Percentiles rank a stretch among this genome's conserved stretches.
Evolutionary conservation across 2,329 filamentous ascomycete genomes (phyloP).

Genomic region (Sporothrix variecibatus): DNA sequence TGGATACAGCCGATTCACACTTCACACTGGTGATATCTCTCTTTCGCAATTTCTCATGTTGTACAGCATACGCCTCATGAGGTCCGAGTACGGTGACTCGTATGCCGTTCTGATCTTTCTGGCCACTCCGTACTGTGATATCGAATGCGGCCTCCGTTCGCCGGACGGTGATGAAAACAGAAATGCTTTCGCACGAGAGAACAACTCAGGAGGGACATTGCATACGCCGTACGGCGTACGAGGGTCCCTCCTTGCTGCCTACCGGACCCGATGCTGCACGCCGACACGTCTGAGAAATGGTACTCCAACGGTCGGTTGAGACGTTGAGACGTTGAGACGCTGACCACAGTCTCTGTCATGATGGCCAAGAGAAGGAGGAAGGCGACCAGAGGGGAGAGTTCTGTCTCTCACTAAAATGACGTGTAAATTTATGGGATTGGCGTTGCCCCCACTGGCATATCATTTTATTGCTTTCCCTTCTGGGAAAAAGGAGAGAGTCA

Average conservation of each 20-base stretch:
- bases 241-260: neutral
- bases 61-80: neutral
- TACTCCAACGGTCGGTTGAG: neutral
- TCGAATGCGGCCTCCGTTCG: neutral
- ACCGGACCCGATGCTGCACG: neutral
- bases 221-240: neutral
- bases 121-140: neutral
- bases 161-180: neutral
- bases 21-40: neutral
- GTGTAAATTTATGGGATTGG: neutral
- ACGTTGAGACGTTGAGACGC: neutral
- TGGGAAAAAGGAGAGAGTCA: neutral
- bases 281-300: neutral
- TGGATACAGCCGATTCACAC: neutral
- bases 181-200: neutral
- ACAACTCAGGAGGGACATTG: neutral
- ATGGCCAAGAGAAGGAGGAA: neutral
- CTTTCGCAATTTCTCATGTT: neutral
- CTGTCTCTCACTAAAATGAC: neutral
- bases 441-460: neutral
- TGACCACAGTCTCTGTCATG: neutral
- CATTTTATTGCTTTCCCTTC: slow-evolving; percentile 1
- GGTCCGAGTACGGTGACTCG: neutral
- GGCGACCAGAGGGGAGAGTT: neutral
- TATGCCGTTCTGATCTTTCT: neutral